Percentiles rank a stretch among this genome's conserved stretches.
Conservation (phyloP, 2,329 filamentous ascomycete genomes). For the Parascedosporium putredinis region DNA sequence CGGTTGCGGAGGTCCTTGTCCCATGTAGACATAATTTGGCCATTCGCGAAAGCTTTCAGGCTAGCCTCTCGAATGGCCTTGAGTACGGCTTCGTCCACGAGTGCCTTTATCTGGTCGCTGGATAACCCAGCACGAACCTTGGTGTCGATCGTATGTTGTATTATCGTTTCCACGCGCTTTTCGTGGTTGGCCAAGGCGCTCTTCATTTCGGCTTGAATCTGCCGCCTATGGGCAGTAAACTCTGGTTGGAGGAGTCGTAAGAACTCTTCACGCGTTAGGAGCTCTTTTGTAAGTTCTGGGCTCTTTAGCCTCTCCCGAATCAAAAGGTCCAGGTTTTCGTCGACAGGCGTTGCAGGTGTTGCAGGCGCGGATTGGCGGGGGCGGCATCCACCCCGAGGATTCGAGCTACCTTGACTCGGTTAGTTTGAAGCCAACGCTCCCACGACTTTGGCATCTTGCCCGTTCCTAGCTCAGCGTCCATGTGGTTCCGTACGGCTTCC, state of each 20-base stretch:
- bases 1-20: slow-evolving; percentile 35
- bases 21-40: slow-evolving; percentile 34
- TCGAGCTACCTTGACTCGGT: slow-evolving; percentile 28
- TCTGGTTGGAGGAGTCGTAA: slow-evolving; percentile 29
- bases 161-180: slow-evolving; percentile 20
- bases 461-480: slow-evolving; percentile 24
- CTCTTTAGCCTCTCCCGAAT: slow-evolving; percentile 5
- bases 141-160: slow-evolving; percentile 14
- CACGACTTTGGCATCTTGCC: slow-evolving; percentile 27
- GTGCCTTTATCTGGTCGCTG: slow-evolving; percentile 26
- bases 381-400: slow-evolving; percentile 25
- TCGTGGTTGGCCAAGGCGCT: slow-evolving; percentile 25
- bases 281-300: slow-evolving; percentile 19
- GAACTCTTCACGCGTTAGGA: slow-evolving; percentile 40
- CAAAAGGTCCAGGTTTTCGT: slow-evolving; percentile 9
- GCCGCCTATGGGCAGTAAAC: slow-evolving; percentile 24
- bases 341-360: slow-evolving; percentile 23
- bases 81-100: slow-evolving; percentile 31
- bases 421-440: slow-evolving; percentile 42
- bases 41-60: slow-evolving; percentile 35
- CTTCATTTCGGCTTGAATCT: slow-evolving; percentile 30
- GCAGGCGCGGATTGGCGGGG: slow-evolving; percentile 17
- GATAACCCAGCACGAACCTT: slow-evolving; percentile 20
- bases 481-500: slow-evolving; percentile 31
- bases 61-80: slow-evolving; percentile 34